phyloP scores from a whole-genome alignment of 2,329 filamentous ascomycete genomes.

The Tolypocladium nubicola region DNA sequence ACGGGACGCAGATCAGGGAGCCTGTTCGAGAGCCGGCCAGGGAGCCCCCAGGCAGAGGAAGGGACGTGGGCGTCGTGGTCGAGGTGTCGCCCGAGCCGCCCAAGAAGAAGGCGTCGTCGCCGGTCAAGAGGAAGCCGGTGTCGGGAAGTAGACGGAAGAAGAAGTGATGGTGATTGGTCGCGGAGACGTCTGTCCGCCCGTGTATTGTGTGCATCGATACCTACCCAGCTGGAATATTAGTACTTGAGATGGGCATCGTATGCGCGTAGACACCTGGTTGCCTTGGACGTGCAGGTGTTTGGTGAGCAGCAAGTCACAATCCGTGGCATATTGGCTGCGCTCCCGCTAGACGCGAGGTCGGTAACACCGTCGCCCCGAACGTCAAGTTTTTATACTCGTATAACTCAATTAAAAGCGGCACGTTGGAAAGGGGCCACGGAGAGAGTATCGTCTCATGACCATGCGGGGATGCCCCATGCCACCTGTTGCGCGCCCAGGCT shows the following conservation, averaged over 20 bases:
- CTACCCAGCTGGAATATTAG: neutral
- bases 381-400: too few relatives aligned
- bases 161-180: conserved; percentile 12
- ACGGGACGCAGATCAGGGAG: conserved; percentile 20
- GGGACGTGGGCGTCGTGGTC: conserved; percentile 28
- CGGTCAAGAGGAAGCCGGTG: conserved; percentile 28
- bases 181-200: conserved; percentile 1
- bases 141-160: conserved; percentile 22
- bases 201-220: neutral
- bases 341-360: neutral
- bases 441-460: neutral
- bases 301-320: neutral
- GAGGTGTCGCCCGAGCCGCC: conserved; percentile 21
- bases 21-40: conserved; percentile 7
- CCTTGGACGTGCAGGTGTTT: neutral
- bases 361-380: neutral
- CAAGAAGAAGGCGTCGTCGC: conserved; percentile 29
- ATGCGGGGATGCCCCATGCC: neutral
- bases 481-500: neutral
- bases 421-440: neutral
- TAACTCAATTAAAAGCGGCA: neutral
- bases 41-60: conserved; percentile 13
- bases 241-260: neutral
- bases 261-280: neutral
- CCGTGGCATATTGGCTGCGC: neutral